These are phyloP conservation scores for Pseudocercospora cruenta DNA, from an alignment of 2,329 filamentous ascomycete species.

Conservation along the genomic window DNA sequence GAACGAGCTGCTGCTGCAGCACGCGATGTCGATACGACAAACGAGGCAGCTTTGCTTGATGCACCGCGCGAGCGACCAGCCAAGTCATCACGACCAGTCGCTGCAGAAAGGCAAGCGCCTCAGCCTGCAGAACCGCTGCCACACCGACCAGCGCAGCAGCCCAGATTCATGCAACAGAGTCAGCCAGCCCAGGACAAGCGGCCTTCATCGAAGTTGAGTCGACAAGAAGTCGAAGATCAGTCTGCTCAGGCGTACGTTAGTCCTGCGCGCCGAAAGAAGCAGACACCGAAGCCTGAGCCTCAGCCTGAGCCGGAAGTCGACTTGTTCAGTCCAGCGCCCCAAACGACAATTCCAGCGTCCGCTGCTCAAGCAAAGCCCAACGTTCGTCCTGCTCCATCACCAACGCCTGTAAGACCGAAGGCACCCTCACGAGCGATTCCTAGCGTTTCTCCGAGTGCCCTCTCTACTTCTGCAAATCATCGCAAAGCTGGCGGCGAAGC, in stretches of 20 bases:
- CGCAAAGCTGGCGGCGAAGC: constrained; percentile 81
- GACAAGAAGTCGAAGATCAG: constrained; percentile 77
- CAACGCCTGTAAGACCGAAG: constrained; percentile 49
- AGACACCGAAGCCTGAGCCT: constrained; percentile 49
- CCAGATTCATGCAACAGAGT: constrained; percentile 44
- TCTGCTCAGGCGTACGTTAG: constrained; percentile 84
- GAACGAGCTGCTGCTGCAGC: constrained; percentile 16
- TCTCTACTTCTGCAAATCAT: constrained; percentile 76
- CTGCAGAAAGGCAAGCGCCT: constrained; percentile 28
- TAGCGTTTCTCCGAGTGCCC: constrained; percentile 66
- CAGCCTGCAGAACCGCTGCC: constrained; percentile 37
- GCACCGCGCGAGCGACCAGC: constrained; percentile 59
- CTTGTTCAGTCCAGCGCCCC: constrained; percentile 38
- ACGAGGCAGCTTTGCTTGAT: constrained; percentile 77
- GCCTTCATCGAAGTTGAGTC: constrained; percentile 65
- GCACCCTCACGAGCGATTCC: constrained; percentile 65
- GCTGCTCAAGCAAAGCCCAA: constrained; percentile 19
- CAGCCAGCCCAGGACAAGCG: constrained; percentile 44
- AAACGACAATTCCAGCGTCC: constrained; percentile 20
- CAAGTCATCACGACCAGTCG: constrained; percentile 39
- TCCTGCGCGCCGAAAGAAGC: constrained; percentile 76
- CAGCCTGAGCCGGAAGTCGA: constrained; percentile 39
- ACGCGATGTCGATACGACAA: constrained; percentile 42
- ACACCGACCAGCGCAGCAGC: constrained; percentile 45
- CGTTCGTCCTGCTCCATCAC: constrained; percentile 44